Conservation (phyloP, 345 rosid genomes). For the Odontarrhena argentea region DNA sequence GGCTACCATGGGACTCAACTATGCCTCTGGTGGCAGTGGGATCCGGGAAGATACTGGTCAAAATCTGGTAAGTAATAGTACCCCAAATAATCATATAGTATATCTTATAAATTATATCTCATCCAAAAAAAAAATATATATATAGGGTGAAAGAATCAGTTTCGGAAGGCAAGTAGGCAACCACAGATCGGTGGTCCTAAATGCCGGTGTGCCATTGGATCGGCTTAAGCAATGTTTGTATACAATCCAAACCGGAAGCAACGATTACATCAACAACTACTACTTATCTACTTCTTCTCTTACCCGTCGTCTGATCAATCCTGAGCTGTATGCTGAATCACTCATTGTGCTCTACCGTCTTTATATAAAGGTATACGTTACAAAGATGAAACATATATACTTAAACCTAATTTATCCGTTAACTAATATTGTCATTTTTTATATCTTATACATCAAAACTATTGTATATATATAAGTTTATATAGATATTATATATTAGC, state of each 20-base stretch:
- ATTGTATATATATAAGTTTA: too few relatives aligned
- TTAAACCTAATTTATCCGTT: neutral
- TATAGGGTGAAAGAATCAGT: slow-evolving; percentile 53
- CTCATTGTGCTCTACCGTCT: slow-evolving; percentile 31
- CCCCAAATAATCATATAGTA: neutral
- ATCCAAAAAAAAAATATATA: neutral
- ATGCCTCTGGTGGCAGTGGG: slow-evolving; percentile 70
- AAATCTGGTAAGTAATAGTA: slow-evolving; percentile 43
- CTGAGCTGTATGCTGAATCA: slow-evolving; percentile 35
- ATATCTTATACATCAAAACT: too few relatives aligned
- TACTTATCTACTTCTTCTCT: slow-evolving; percentile 39
- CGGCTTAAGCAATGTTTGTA: slow-evolving; percentile 46
- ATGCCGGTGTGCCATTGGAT: slow-evolving; percentile 20
- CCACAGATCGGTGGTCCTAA: slow-evolving; percentile 40
- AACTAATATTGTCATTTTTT: too few relatives aligned
- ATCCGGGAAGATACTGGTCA: slow-evolving; percentile 54
- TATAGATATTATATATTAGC: too few relatives aligned
- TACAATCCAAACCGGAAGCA: slow-evolving; percentile 49
- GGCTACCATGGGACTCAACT: slow-evolving; percentile 52
- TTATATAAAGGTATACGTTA: slow-evolving; percentile 31
- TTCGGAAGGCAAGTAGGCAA: slow-evolving; percentile 47
- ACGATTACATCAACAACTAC: slow-evolving; percentile 59
- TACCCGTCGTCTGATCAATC: slow-evolving; percentile 22
- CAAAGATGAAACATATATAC: neutral
- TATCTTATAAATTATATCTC: neutral